These are phyloP conservation scores for Apophysomyces trapeziformis DNA, from an alignment of 371 early-diverging fungal species.

Conservation along the genomic window DNA sequence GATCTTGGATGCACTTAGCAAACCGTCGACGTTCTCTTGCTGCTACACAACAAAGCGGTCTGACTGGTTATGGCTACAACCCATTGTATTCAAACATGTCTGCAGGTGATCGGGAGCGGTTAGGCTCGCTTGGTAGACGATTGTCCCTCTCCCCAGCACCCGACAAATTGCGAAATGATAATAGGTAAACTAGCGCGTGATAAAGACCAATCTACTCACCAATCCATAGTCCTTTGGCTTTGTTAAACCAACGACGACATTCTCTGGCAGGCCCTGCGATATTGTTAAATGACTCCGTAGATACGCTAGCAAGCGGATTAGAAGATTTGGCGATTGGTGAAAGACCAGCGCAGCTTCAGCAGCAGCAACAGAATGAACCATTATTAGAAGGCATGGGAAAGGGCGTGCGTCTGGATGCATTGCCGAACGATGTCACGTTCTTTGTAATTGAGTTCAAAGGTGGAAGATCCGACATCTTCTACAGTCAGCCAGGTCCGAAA, in stretches of 20 bases:
- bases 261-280: slow-evolving; percentile 37
- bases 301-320: slow-evolving; percentile 13
- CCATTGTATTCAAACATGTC: slow-evolving; percentile 14
- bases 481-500: slow-evolving; percentile 46
- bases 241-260: slow-evolving; percentile 38
- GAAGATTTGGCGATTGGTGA: slow-evolving; percentile 15
- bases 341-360: slow-evolving; percentile 13
- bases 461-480: slow-evolving; percentile 85
- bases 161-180: slow-evolving; percentile 15
- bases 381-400: slow-evolving; percentile 52
- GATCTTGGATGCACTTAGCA: slow-evolving; percentile 17
- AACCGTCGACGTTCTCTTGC: slow-evolving; percentile 18
- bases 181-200: slow-evolving; percentile 5
- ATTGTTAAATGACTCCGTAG: slow-evolving; percentile 8
- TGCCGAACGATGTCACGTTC: slow-evolving; percentile 61
- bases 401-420: slow-evolving; percentile 54
- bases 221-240: slow-evolving; percentile 10
- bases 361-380: slow-evolving; percentile 11
- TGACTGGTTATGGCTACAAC: slow-evolving; percentile 3
- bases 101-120: slow-evolving; percentile 33
- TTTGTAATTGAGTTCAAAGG: slow-evolving; percentile 91
- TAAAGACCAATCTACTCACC: background rate
- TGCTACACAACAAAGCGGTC: background rate
- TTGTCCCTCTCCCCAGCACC: slow-evolving; percentile 38
- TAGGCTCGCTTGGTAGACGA: slow-evolving; percentile 25